Base-by-base conservation (phyloP, 306 rosid species). In the Vigna radiata region DNA sequence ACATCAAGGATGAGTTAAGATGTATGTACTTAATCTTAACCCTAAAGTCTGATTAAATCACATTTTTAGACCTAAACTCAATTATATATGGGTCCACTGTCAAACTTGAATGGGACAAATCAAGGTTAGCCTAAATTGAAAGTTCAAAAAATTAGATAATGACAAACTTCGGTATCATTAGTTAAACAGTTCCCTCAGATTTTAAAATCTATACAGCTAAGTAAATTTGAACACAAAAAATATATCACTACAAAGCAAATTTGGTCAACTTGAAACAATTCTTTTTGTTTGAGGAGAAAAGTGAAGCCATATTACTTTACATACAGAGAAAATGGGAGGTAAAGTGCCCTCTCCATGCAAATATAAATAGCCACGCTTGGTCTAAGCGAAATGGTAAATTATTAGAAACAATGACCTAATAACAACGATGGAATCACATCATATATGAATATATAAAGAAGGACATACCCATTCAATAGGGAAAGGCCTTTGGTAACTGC, bases 381-480 rank as follows among this genome's bases (percentile, higher is more conserved):
- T 33, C 37, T 33, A 33, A 33, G 37, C 37, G 37, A 33, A 66
- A 13, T 58, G 17, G 39, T 62, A 75, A 67, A 5, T 64, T 67
- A 73, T 49, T 37, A 36, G 39, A 43, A 75, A 37, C 44, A 76
- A 76, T 18, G 31, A 72, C 43, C 79, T 54, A 60, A 2, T 25
- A 75, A 10, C 72, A 17, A 67, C 64, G 75, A 65, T 36, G 75
- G 70, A 82, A 63, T 62, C 18, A 78, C 64, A 66, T 67, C 33
- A 50, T 68, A 78, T 72, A 56, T 77, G 80, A 55, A 72, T 39
- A 69, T 68, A 78, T 68, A 78, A 73, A 63, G 68, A 70, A 77
- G 78, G 81, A 70, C 85, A 69, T 50, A 59, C 73, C 68, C 81
- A 64, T 47, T 47, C 48, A 77, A 47, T 48, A 77, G 64, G 75